These are phyloP conservation scores for Pseudoscleropodium purum DNA, from an alignment of 225 moss, liverwort and hornwort species.

Conservation along the genomic window DNA sequence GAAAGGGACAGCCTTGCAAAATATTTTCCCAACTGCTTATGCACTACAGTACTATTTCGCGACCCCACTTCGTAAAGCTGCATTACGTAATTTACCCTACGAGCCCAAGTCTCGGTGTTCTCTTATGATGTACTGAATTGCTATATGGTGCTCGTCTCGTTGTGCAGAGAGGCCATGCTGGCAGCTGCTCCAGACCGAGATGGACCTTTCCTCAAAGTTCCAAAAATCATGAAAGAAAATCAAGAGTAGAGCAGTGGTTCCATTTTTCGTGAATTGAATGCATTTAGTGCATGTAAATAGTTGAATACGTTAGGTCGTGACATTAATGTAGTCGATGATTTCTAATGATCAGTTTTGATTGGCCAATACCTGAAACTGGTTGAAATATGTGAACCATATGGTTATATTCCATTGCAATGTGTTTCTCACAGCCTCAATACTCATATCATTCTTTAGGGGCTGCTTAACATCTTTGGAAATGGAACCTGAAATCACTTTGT, in stretches of 20 bases:
- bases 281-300: background rate
- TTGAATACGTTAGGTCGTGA: background rate
- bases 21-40: background rate
- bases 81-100: background rate
- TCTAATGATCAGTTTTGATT: background rate
- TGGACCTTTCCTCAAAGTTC: slow-evolving; percentile 87
- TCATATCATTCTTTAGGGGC: background rate
- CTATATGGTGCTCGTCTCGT: background rate
- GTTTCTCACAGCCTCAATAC: background rate
- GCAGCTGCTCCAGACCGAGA: slow-evolving; percentile 71
- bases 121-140: background rate
- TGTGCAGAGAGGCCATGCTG: slow-evolving; percentile 75
- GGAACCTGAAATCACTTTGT: background rate
- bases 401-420: background rate
- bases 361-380: background rate
- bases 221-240: slow-evolving; percentile 88
- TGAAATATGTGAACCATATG: background rate
- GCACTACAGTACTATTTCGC: background rate
- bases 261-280: background rate
- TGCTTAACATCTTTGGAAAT: background rate
- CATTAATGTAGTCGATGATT: background rate
- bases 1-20: background rate
- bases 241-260: slow-evolving; percentile 29
- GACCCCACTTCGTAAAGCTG: background rate
- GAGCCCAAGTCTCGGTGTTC: background rate